Evolutionary conservation across 1,284 basidiomycete genomes (phyloP).

Genomic region (Apiotrichum gamsii): DNA sequence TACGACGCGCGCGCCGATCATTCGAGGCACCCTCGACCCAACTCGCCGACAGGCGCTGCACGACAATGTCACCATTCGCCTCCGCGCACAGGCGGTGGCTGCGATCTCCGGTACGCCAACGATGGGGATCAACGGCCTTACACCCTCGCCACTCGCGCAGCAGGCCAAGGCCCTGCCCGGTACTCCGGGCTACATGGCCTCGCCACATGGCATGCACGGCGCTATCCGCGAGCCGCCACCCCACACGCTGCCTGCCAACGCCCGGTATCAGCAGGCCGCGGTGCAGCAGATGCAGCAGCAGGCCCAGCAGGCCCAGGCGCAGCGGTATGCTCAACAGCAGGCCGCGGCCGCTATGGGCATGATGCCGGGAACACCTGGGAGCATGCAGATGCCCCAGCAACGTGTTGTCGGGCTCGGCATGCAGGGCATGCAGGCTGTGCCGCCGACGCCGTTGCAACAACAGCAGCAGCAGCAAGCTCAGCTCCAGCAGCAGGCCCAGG

Average conservation of each 20-base stretch:
- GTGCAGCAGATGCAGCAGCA: not conserved
- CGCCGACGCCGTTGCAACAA: not conserved
- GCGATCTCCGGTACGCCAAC: constrained; percentile 3
- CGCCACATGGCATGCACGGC: constrained; percentile 7
- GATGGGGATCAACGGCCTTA: constrained; percentile 8
- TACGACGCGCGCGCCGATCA: constrained; percentile 19
- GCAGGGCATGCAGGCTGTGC: not conserved
- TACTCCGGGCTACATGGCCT: constrained; percentile 4
- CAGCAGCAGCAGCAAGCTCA: not conserved
- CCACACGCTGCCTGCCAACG: constrained; percentile 9
- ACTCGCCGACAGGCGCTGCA: constrained; percentile 37
- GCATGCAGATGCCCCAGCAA: not conserved
- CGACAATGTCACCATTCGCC: constrained; percentile 22
- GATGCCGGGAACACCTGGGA: not conserved
- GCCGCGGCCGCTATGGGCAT: not conserved
- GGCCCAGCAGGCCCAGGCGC: not conserved
- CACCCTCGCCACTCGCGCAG: constrained; percentile 4
- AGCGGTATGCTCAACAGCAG: not conserved
- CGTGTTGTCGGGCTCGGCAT: not conserved
- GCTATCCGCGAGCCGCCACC: constrained; percentile 15
- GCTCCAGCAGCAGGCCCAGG: no score
- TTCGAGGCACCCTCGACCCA: constrained; percentile 40
- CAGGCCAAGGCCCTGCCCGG: constrained; percentile 7
- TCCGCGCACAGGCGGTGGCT: constrained; percentile 11
- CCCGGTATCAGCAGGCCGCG: constrained; percentile 6